Base-by-base conservation (phyloP, 73 alveolate species). In the Paramecium sonneborni region DNA sequence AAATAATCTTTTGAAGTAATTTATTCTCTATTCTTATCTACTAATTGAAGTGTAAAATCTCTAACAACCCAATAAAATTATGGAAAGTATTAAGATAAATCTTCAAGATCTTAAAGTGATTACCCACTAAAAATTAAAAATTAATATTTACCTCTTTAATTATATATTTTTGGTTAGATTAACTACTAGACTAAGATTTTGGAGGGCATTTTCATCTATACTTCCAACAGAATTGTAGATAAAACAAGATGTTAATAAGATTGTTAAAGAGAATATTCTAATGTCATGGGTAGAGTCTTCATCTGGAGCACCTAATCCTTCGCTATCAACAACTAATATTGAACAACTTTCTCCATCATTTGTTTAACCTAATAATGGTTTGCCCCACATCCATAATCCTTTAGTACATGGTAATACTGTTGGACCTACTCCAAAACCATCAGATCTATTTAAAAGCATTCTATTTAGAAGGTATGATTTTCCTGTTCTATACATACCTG, bases 401-500 rank as follows among this genome's bases (percentile, higher is more conserved):
- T 95, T 97, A 15, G 99, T 97, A 93, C 99, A 97, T 28, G 99
- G 98, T 55, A 95, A 93, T 26, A 97, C 94, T 3, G 99, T 94
- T 37, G 99, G 99, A 9, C 99, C 99, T 0, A 98, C 99, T 55
- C 98, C 99, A 93, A 98, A 98, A 12, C 99, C 99, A 43, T 82
- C 92, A n/a, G 92, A 58, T 88, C 99, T 62, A 94, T 97, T 96
- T 74, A 97, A 93, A 12, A 98, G 95, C 97, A 98, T 95, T 91
- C 98, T 92, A 94, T 98, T 98, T 94, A 98, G 97, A 86, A 98
- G 95, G 95, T 98, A 98, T 24, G 98, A 93, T 92, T 98, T 98
- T n/a, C 99, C 99, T 38, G 99, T 98, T 93, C 99, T 90, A 74
- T 98, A 97, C 98, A 98, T 95, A 32, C 99, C 99, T 76, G 99